Percentiles rank a stretch among this genome's conserved stretches.
phyloP scores from a whole-genome alignment of 257 asterid genomes.

The Solanum tacnaense region DNA sequence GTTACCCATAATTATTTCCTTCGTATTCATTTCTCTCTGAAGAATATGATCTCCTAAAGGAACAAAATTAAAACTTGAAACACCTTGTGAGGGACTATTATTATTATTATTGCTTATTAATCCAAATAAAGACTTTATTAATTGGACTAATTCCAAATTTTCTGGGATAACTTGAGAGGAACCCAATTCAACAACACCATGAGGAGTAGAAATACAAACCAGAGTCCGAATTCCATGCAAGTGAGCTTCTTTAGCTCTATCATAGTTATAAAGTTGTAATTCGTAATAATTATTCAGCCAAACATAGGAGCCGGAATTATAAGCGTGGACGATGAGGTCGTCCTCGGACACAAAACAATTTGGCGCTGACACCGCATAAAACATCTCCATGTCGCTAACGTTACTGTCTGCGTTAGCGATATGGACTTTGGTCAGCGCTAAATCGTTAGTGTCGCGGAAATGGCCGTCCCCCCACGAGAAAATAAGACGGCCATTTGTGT shows the following conservation, averaged over 20 bases:
- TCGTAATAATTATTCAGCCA: slow-evolving; percentile 22
- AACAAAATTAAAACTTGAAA: background rate
- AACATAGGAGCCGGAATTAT: background rate
- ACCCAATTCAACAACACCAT: slow-evolving; percentile 30
- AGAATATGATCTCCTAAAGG: background rate
- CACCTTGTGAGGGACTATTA: background rate
- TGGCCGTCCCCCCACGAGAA: slow-evolving; percentile 32
- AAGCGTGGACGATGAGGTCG: slow-evolving; percentile 13
- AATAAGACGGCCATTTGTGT: background rate
- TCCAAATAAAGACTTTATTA: background rate
- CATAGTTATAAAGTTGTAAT: slow-evolving; percentile 3
- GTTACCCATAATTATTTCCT: background rate
- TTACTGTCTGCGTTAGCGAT: background rate
- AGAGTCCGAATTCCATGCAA: slow-evolving; percentile 24
- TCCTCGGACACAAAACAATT: background rate
- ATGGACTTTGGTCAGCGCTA: background rate
- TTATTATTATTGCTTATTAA: no score
- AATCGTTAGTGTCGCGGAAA: slow-evolving; percentile 5
- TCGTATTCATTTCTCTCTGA: background rate
- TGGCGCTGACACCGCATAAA: slow-evolving; percentile 15
- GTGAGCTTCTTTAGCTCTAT: slow-evolving; percentile 36
- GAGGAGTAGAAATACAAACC: slow-evolving; percentile 15
- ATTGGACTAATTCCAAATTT: slow-evolving; percentile 12
- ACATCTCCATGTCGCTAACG: slow-evolving; percentile 15
- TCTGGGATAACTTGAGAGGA: slow-evolving; percentile 15